phyloP scores from a whole-genome alignment of 2,329 filamentous ascomycete species.

The Myriosclerotinia scirpicola region DNA sequence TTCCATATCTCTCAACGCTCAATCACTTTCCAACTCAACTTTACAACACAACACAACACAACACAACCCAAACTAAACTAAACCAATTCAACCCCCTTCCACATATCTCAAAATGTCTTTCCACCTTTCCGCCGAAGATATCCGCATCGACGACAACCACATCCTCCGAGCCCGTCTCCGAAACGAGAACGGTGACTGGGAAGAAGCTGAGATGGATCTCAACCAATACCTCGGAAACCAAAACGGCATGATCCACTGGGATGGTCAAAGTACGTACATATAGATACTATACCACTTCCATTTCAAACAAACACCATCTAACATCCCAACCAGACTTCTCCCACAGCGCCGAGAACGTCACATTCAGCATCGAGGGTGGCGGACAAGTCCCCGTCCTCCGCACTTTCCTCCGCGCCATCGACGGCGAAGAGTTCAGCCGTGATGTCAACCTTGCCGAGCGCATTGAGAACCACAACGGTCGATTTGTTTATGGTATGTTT shows the following conservation, averaged over 20 bases:
- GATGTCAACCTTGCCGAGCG: conserved; percentile 48
- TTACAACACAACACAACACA: background rate
- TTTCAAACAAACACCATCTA: background rate
- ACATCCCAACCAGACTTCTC: conserved; percentile 39
- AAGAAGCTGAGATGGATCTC: conserved; percentile 53
- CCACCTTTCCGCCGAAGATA: conserved; percentile 49
- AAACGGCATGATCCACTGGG: conserved; percentile 48
- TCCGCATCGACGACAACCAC: conserved; percentile 50
- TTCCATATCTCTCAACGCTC: conserved; percentile 1
- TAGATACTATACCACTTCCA: background rate
- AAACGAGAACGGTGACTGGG: conserved; percentile 46
- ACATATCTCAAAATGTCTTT: conserved; percentile 50
- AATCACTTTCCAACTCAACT: background rate
- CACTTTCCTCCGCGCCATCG: conserved; percentile 40
- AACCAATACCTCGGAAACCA: conserved; percentile 55
- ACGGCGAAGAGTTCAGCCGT: conserved; percentile 40
- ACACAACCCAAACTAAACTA: conserved; percentile 8
- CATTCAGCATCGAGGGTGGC: conserved; percentile 45
- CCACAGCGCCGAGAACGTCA: conserved; percentile 41
- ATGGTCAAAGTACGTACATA: conserved; percentile 31
- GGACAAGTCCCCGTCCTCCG: conserved; percentile 46
- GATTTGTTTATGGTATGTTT: conserved; percentile 43
- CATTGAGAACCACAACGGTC: conserved; percentile 44
- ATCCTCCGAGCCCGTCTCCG: conserved; percentile 53
- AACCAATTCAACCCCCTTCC: conserved; percentile 41